Percentiles rank a stretch among this genome's conserved stretches.
phyloP scores from a whole-genome alignment of 2,329 filamentous ascomycete species.

The Aaosphaeria pasadenensis region DNA sequence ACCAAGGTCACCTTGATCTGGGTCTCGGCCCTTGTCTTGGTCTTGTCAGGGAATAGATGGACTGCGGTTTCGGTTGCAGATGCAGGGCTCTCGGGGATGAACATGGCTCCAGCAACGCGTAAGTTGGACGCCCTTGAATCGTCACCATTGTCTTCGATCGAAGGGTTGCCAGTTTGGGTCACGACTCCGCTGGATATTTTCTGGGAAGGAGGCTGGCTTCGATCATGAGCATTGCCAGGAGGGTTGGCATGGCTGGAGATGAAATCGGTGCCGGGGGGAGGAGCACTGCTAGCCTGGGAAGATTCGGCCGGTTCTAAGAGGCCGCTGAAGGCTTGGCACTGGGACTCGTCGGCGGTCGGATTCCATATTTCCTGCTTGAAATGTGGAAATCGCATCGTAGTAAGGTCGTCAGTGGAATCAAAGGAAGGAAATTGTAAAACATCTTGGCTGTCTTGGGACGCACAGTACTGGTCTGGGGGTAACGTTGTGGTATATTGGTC shows the following conservation, averaged over 20 bases:
- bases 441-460: not conserved
- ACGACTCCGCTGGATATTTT: conserved; percentile 9
- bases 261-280: conserved; percentile 22
- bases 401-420: conserved; percentile 12
- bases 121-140: too few species aligned
- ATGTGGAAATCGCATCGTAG: too few species aligned
- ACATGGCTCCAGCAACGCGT: too few species aligned
- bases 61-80: conserved; percentile 6
- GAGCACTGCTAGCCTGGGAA: conserved; percentile 17
- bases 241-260: conserved; percentile 32
- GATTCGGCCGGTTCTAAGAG: conserved; percentile 6
- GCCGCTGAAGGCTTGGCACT: not conserved
- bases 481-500: conserved; percentile 1
- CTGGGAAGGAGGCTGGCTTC: conserved; percentile 29
- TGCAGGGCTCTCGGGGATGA: not conserved
- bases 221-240: conserved; percentile 25
- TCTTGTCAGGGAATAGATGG: conserved; percentile 25
- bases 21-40: conserved; percentile 91
- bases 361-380: too few species aligned
- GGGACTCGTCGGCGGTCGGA: not conserved
- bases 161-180: conserved; percentile 20
- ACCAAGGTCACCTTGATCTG: conserved; percentile 88
- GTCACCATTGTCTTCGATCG: too few species aligned
- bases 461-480: too few species aligned
- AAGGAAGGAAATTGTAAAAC: conserved; percentile 1